These are phyloP conservation scores for Cercospora berteroae DNA, from an alignment of 2,329 filamentous ascomycete species.

Conservation along the genomic window DNA sequence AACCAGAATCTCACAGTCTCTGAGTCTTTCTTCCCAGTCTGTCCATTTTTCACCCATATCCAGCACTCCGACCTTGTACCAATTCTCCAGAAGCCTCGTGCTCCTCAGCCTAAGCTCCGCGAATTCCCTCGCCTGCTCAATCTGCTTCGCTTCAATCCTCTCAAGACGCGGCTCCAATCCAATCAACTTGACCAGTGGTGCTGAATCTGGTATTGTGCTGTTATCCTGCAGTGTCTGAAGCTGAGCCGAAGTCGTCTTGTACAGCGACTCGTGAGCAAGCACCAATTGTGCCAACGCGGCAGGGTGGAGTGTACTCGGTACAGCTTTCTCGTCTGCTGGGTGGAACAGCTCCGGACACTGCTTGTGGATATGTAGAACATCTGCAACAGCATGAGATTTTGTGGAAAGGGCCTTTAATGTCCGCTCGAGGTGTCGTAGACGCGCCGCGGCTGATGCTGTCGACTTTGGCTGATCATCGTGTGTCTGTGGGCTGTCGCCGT, in stretches of 20 bases:
- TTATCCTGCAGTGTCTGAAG: constrained; percentile 47
- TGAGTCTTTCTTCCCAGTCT: constrained; percentile 66
- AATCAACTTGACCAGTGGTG: constrained; percentile 54
- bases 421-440: constrained; percentile 32
- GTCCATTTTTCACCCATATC: constrained; percentile 67
- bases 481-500: constrained; percentile 33
- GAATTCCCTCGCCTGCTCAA: constrained; percentile 61
- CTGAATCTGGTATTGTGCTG: constrained; percentile 43
- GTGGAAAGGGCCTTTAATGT: constrained; percentile 40
- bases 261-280: constrained; percentile 45
- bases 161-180: constrained; percentile 62
- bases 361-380: constrained; percentile 43
- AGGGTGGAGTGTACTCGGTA: constrained; percentile 26
- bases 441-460: constrained; percentile 25
- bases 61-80: constrained; percentile 73
- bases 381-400: constrained; percentile 41
- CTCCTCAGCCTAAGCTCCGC: constrained; percentile 62
- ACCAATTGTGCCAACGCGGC: constrained; percentile 40
- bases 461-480: constrained; percentile 1
- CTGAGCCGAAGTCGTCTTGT: constrained; percentile 44
- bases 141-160: constrained; percentile 59
- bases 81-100: constrained; percentile 54
- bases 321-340: constrained; percentile 24
- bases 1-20: constrained; percentile 63
- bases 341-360: constrained; percentile 43